Evolutionary conservation across 163 green algal genomes (phyloP).

Genomic region (Chlamydomonas reinhardtii): DNA sequence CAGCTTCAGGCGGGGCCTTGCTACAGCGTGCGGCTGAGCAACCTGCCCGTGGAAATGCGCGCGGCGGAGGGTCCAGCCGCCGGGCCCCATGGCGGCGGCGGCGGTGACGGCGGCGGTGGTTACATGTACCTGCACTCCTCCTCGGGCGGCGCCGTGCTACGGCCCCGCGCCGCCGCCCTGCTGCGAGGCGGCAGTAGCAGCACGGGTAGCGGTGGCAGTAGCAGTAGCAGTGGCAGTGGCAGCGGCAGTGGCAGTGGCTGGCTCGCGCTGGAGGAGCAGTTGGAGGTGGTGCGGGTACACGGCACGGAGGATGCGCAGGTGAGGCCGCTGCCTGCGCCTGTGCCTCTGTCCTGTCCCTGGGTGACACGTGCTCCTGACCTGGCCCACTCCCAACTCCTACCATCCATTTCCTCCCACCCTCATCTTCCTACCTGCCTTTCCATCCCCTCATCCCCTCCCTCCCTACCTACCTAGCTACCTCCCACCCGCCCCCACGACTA

Average conservation of each 20-base stretch:
- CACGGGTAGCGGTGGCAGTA: not conserved
- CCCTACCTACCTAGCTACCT: no score
- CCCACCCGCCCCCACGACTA: no score
- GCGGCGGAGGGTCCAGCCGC: not conserved
- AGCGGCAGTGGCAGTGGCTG: not conserved
- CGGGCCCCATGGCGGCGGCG: not conserved
- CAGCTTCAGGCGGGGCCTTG: not conserved
- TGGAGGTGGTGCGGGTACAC: slow-evolving; percentile 48
- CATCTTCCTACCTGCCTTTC: no score
- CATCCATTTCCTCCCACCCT: no score
- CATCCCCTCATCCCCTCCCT: no score
- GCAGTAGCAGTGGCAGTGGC: not conserved
- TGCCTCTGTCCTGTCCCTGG: no score
- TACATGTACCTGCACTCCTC: slow-evolving; percentile 49
- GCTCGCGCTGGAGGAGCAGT: not conserved
- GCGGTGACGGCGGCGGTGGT: not conserved
- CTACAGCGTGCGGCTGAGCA: slow-evolving; percentile 11
- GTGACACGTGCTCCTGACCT: no score
- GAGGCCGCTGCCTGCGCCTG: no score
- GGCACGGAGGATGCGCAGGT: not conserved
- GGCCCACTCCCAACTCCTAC: no score
- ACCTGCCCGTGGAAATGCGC: slow-evolving; percentile 38
- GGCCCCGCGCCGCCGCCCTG: not conserved
- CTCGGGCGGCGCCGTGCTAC: slow-evolving; percentile 17
- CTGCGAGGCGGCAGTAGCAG: not conserved